Base-by-base conservation (phyloP, 164 flowering plant genomes). In the Magnolia sinica region DNA sequence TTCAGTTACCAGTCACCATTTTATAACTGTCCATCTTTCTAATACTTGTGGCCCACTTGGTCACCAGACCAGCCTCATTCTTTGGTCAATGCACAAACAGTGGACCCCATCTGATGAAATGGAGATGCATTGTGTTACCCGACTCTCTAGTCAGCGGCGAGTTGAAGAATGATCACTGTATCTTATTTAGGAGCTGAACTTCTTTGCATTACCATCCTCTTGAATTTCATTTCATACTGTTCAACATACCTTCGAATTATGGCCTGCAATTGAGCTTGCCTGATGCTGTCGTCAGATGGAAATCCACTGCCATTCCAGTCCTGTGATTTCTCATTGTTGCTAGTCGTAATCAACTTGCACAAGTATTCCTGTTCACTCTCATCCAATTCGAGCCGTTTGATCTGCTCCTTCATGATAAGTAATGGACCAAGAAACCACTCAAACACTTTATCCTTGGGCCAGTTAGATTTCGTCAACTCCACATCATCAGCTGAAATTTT, bases 351-450 rank as follows among this genome's bases (percentile, higher is more conserved):
- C 63, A 93, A 78, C 73, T 82, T 84, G 79, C 80, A 87, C 77
- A 95, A 79, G 77, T 88, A 92, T 8, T 78, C 76, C 75, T 90
- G 94, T 85, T 95, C 99, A 72, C 76, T 79, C 76, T 89, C 92
- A 52, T 82, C 71, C 64, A 95, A 64, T 19, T 87, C 80, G 2
- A 92, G 89, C 13, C 83, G 86, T 85, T 86, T 92, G 64, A 96
- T 81, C 81, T 94, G 98, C 80, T 96, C 99, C 82, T 94, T 94
- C 83, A 96, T 90, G 58, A 91, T 84, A 64, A 94, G 72, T 13
- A 96, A 74, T 5, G 98, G 99, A 22, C 82, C 93, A 19, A 94
- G 80, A 61, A 90, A 91, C 99, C 98, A 96, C 76, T 92, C 92
- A 19, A 91, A 87, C 65, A 96, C 81, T 75, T 83, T 89, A 61